Conservation (phyloP, 257 asterid genomes). For the Euphrasia confusa region DNA sequence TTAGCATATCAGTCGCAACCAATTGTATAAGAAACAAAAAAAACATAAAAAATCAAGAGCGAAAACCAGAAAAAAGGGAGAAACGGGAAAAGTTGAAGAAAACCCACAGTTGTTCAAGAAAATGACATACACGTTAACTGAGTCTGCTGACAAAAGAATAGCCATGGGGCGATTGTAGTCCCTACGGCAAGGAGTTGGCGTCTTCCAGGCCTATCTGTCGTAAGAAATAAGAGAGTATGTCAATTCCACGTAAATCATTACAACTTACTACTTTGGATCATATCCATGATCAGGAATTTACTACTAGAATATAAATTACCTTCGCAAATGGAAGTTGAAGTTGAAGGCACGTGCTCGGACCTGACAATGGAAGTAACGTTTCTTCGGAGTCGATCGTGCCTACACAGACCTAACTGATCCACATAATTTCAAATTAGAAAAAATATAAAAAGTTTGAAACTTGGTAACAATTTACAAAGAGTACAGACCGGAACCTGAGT, state of each 20-base stretch:
- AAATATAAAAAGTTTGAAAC: conserved; percentile 20
- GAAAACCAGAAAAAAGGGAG: not conserved
- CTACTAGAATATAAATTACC: conserved; percentile 34
- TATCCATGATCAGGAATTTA: too few relatives aligned
- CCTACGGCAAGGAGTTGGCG: conserved; percentile 66
- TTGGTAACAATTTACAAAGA: not conserved
- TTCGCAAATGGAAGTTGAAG: conserved; percentile 38
- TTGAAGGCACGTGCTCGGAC: conserved; percentile 43
- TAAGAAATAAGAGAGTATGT: too few relatives aligned
- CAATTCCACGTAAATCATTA: too few relatives aligned
- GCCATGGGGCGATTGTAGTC: conserved; percentile 46
- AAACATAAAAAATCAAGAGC: not conserved
- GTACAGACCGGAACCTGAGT: conserved; percentile 34
- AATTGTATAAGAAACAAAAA: not conserved
- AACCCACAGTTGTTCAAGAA: not conserved
- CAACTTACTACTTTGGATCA: too few relatives aligned
- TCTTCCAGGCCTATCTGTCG: conserved; percentile 56
- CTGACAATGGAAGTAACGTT: conserved; percentile 30
- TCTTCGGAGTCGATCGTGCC: conserved; percentile 36
- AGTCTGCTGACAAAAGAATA: conserved; percentile 44
- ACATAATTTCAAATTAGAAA: conserved; percentile 18
- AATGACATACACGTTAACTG: conserved; percentile 52
- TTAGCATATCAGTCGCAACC: conserved; percentile 27
- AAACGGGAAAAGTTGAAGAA: not conserved
- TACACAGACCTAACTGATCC: conserved; percentile 47